A percentile compares a stretch with the other conserved stretches of the same genome.
These are phyloP conservation scores for Mycena indigotica DNA, from an alignment of 768 basidiomycete species.

Conservation along the genomic window DNA sequence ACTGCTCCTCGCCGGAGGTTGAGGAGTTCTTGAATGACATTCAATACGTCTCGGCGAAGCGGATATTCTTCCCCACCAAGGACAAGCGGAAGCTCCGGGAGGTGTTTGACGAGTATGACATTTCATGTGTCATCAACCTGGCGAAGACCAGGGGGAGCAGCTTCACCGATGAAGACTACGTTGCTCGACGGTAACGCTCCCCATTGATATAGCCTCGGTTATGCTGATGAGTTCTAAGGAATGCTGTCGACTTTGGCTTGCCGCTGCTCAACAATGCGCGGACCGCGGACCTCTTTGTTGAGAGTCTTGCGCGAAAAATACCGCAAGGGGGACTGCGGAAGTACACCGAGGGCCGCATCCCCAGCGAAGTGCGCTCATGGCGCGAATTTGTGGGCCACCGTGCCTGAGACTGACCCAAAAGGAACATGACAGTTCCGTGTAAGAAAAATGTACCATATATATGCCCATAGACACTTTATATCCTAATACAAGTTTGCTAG, in stretches of 20 bases:
- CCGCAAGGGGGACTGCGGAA: slow-evolving; percentile 73
- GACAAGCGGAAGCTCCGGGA: slow-evolving; percentile 95
- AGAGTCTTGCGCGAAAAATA: slow-evolving; percentile 82
- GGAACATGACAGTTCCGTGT: slow-evolving; percentile 23
- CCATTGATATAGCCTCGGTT: background rate
- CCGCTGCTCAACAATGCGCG: slow-evolving; percentile 89
- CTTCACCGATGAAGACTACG: slow-evolving; percentile 91
- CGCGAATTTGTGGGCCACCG: slow-evolving; percentile 79
- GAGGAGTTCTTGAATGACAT: slow-evolving; percentile 81
- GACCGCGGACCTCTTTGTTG: slow-evolving; percentile 88
- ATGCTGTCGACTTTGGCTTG: slow-evolving; percentile 95
- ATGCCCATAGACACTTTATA: background rate
- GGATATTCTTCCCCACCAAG: slow-evolving; percentile 93
- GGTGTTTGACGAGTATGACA: slow-evolving; percentile 93
- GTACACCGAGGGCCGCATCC: slow-evolving; percentile 87
- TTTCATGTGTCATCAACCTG: slow-evolving; percentile 93
- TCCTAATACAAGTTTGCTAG: slow-evolving; percentile 22
- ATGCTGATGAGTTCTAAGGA: slow-evolving; percentile 45
- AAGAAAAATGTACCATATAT: slow-evolving; percentile 1
- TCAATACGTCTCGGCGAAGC: slow-evolving; percentile 77
- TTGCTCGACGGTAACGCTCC: slow-evolving; percentile 80
- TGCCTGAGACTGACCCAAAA: slow-evolving; percentile 33
- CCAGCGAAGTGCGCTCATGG: slow-evolving; percentile 92
- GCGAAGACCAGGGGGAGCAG: slow-evolving; percentile 75
- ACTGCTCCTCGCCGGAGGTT: slow-evolving; percentile 78